Percentiles rank a stretch among this genome's conserved stretches.
phyloP scores from a whole-genome alignment of 495 filamentous ascomycete genomes.

The Neurospora sp. region DNA sequence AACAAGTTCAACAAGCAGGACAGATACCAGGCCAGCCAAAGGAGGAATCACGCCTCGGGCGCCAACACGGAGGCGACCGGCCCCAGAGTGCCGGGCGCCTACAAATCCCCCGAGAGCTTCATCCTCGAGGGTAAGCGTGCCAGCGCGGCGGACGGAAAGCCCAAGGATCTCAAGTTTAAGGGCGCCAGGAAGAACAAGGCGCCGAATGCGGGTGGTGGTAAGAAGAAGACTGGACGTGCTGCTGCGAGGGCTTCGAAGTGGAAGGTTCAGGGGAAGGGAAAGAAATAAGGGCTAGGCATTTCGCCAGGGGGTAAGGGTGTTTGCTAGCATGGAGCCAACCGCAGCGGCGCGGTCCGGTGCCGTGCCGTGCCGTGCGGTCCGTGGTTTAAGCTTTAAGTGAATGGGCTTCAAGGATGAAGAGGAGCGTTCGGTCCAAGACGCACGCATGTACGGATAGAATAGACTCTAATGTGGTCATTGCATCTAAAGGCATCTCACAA shows the following conservation, averaged over 20 bases:
- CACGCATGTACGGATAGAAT: not conserved
- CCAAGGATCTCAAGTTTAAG: slow-evolving; percentile 54
- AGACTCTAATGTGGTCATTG: not conserved
- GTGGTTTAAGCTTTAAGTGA: not conserved
- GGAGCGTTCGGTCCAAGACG: not conserved
- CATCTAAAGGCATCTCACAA: not conserved
- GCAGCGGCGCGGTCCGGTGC: not conserved
- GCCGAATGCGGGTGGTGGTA: slow-evolving; percentile 20
- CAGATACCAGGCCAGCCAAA: slow-evolving; percentile 11
- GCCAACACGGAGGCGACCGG: slow-evolving; percentile 9
- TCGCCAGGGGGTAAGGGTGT: not conserved
- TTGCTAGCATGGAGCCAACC: not conserved
- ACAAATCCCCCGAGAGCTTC: slow-evolving; percentile 51
- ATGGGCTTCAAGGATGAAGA: not conserved
- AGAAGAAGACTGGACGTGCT: slow-evolving; percentile 24
- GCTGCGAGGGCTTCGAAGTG: slow-evolving; percentile 50
- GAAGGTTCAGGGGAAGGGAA: slow-evolving; percentile 23
- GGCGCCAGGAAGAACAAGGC: slow-evolving; percentile 31
- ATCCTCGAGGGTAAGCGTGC: slow-evolving; percentile 90
- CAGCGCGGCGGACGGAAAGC: slow-evolving; percentile 49
- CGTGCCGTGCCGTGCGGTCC: not conserved
- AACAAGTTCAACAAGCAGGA: slow-evolving; percentile 14
- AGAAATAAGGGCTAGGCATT: not conserved
- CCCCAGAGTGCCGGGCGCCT: not conserved
- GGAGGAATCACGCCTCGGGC: not conserved